Percentiles rank a stretch among this genome's conserved stretches.
Evolutionary conservation across 192 early-diverging fungal genomes (phyloP).

Genomic region (Coemansia sp.): DNA sequence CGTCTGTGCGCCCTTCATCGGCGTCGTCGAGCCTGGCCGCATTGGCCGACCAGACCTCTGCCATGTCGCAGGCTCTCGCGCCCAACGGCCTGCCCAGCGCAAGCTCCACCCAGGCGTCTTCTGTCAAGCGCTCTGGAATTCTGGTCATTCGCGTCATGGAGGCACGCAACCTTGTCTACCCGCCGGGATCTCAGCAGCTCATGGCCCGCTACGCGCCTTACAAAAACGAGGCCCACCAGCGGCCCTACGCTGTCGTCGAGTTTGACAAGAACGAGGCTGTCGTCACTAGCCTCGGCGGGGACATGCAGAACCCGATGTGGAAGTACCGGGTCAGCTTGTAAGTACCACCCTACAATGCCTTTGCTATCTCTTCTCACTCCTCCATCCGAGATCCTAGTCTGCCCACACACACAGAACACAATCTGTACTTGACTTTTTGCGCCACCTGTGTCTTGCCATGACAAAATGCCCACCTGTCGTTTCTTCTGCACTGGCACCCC

Average conservation of each 20-base stretch:
- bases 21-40: slow-evolving; percentile 20
- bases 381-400: background rate
- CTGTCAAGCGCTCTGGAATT: slow-evolving; percentile 59
- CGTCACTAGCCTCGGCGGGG: slow-evolving; percentile 76
- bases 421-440: background rate
- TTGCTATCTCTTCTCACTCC: background rate
- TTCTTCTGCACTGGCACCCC: background rate
- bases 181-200: slow-evolving; percentile 60
- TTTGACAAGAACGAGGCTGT: slow-evolving; percentile 95
- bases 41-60: background rate
- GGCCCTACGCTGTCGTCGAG: slow-evolving; percentile 88
- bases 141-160: slow-evolving; percentile 85
- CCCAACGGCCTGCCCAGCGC: slow-evolving; percentile 48
- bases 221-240: slow-evolving; percentile 62
- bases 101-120: slow-evolving; percentile 20
- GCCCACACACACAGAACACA: background rate
- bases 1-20: slow-evolving; percentile 18
- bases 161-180: slow-evolving; percentile 71
- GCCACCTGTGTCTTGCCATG: background rate
- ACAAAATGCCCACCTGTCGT: background rate
- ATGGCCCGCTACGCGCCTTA: slow-evolving; percentile 55
- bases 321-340: slow-evolving; percentile 80
- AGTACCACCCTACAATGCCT: slow-evolving; percentile 30
- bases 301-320: slow-evolving; percentile 73
- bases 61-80: slow-evolving; percentile 22